Evolutionary conservation across 495 filamentous ascomycete genomes (phyloP).

Genomic region (Neurospora hispaniola): DNA sequence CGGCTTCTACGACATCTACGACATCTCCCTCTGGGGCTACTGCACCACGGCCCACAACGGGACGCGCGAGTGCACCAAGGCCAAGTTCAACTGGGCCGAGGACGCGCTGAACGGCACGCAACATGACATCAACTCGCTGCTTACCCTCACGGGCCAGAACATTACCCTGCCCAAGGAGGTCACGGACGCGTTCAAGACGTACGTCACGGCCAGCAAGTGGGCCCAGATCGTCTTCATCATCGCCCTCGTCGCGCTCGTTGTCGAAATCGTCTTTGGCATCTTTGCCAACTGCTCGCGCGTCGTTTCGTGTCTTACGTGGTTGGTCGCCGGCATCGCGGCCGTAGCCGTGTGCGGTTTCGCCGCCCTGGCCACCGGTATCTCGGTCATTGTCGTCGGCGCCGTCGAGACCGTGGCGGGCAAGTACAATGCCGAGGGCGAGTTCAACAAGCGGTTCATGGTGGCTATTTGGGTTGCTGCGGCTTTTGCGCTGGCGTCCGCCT

Average conservation of each 20-base stretch:
- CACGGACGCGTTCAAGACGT: constrained; percentile 54
- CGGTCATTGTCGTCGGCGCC: constrained; percentile 54
- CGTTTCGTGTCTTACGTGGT: constrained; percentile 39
- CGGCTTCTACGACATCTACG: constrained; percentile 66
- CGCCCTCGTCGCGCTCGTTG: constrained; percentile 55
- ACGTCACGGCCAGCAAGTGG: constrained; percentile 65
- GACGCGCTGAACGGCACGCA: constrained; percentile 46
- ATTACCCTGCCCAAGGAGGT: constrained; percentile 52
- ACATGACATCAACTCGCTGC: constrained; percentile 35
- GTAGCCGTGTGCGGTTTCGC: constrained; percentile 51
- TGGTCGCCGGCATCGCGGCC: constrained; percentile 40
- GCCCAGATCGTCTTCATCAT: constrained; percentile 68
- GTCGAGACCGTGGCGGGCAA: constrained; percentile 52
- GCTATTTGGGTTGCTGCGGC: constrained; percentile 68
- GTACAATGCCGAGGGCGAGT: constrained; percentile 52
- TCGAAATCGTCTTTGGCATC: constrained; percentile 72
- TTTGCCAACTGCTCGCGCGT: constrained; percentile 47
- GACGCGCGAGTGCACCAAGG: constrained; percentile 44
- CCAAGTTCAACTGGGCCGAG: constrained; percentile 70
- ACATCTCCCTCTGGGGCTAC: constrained; percentile 78
- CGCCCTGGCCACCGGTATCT: constrained; percentile 48
- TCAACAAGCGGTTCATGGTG: constrained; percentile 59
- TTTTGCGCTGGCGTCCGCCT: constrained; percentile 56
- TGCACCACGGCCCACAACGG: constrained; percentile 47
- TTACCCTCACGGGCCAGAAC: constrained; percentile 25